Conservation (phyloP, 2,329 filamentous ascomycete genomes). For the Graphiopsis chlorocephala region DNA sequence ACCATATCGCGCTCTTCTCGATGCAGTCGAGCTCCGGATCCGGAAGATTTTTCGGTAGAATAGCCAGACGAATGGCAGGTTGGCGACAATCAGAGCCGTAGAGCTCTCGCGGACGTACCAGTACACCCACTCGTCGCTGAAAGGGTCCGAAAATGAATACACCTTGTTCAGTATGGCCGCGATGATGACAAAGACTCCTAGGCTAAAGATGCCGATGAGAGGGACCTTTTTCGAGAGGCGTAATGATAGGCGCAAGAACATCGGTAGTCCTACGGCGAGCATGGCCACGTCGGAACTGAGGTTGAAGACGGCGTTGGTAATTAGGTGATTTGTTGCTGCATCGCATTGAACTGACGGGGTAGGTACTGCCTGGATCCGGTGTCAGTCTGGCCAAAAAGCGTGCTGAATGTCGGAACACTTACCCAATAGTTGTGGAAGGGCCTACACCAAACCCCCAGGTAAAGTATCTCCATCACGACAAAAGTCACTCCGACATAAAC, state of each 20-base stretch:
- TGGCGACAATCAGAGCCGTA: slow-evolving; percentile 59
- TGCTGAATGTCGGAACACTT: slow-evolving; percentile 10
- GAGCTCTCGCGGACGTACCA: slow-evolving; percentile 62
- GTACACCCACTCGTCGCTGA: slow-evolving; percentile 55
- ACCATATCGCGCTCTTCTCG: slow-evolving; percentile 4
- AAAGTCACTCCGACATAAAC: slow-evolving; percentile 37
- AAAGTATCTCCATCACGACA: slow-evolving; percentile 40
- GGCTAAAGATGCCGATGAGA: slow-evolving; percentile 54
- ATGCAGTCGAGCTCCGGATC: slow-evolving; percentile 7
- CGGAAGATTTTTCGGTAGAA: slow-evolving; percentile 44
- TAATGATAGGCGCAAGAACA: slow-evolving; percentile 44
- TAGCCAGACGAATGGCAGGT: slow-evolving; percentile 60
- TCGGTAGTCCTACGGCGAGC: slow-evolving; percentile 43
- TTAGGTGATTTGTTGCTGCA: slow-evolving; percentile 38
- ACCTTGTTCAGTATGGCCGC: slow-evolving; percentile 61
- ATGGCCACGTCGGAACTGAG: slow-evolving; percentile 48
- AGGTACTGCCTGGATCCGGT: slow-evolving; percentile 22
- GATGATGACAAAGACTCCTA: slow-evolving; percentile 57
- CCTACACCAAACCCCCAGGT: slow-evolving; percentile 40
- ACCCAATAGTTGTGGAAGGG: slow-evolving; percentile 40
- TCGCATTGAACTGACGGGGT: slow-evolving; percentile 40
- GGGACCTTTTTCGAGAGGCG: slow-evolving; percentile 52
- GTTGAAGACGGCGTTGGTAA: slow-evolving; percentile 41
- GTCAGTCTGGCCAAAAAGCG: not conserved
- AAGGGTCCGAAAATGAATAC: slow-evolving; percentile 58